Percentiles rank a stretch among this genome's conserved stretches.
phyloP scores from a whole-genome alignment of 345 rosid genomes.

The Cardiospermum halicacabum region DNA sequence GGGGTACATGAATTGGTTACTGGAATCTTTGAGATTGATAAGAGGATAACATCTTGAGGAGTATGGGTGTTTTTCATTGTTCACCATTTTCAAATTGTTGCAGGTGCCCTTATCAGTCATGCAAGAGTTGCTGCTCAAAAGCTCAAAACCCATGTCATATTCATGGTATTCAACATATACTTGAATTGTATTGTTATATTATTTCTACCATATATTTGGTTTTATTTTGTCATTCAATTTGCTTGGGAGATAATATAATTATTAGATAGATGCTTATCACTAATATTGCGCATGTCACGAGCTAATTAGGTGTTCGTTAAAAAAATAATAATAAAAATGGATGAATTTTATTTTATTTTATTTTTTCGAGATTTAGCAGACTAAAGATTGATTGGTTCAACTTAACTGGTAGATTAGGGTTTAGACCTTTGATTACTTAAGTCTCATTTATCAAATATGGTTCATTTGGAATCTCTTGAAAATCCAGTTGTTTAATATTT shows the following conservation, averaged over 20 bases:
- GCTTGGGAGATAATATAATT: neutral
- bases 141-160: constrained; percentile 94
- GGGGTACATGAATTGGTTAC: neutral
- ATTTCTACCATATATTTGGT: neutral
- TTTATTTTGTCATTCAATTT: constrained; percentile 3
- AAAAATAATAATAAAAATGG: too few relatives aligned
- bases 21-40: neutral
- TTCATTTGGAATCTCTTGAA: neutral
- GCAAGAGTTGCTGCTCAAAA: constrained; percentile 93
- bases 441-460: neutral
- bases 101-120: constrained; percentile 93
- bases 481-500: neutral
- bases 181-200: neutral
- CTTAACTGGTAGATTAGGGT: too few relatives aligned
- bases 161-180: constrained; percentile 53
- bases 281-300: neutral
- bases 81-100: constrained; percentile 10
- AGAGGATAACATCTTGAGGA: neutral
- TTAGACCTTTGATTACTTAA: neutral
- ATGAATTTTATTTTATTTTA: too few relatives aligned
- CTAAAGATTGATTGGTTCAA: too few relatives aligned
- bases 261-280: neutral
- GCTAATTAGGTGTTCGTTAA: neutral
- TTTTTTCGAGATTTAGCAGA: too few relatives aligned
- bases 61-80: constrained; percentile 6